These are phyloP conservation scores for Micractinium conductrix DNA, from an alignment of 139 green algal species.

Conservation along the genomic window DNA sequence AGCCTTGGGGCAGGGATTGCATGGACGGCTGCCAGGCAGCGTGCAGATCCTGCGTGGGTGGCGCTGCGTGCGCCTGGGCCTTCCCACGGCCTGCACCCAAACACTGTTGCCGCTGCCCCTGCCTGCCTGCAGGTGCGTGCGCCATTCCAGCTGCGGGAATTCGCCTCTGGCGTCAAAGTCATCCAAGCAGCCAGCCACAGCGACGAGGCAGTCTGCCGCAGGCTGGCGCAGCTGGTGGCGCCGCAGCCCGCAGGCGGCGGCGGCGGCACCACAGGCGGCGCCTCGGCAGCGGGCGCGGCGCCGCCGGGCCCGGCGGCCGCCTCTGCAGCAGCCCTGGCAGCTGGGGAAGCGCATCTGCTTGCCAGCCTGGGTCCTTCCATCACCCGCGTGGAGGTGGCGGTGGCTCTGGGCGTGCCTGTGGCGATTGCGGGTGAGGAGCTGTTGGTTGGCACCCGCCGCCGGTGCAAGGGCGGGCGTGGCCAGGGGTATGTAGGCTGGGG, in stretches of 20 bases:
- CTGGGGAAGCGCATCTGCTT: not conserved
- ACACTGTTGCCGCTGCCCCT: not conserved
- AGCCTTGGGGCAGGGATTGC: too few relatives aligned
- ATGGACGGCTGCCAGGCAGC: too few relatives aligned
- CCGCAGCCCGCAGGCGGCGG: not conserved
- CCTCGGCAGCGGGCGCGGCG: not conserved
- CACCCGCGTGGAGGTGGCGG: slow-evolving; percentile 63
- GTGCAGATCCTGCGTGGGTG: too few relatives aligned
- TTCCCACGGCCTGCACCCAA: not conserved
- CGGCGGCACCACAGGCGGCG: not conserved
- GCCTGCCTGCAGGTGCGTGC: slow-evolving; percentile 35
- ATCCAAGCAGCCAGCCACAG: slow-evolving; percentile 70
- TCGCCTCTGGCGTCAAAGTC: slow-evolving; percentile 79
- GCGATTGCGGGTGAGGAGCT: too few relatives aligned
- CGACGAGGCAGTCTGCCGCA: slow-evolving; percentile 64
- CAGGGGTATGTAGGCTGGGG: too few relatives aligned
- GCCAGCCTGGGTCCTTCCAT: slow-evolving; percentile 62
- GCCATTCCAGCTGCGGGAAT: slow-evolving; percentile 60
- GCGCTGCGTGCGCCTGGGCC: too few relatives aligned
- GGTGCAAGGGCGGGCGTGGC: too few relatives aligned
- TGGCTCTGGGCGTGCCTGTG: slow-evolving; percentile 59
- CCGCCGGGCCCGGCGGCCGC: not conserved
- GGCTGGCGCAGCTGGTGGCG: slow-evolving; percentile 50
- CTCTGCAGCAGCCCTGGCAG: not conserved
- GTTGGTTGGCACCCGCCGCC: too few relatives aligned